Evolutionary conservation across 2,329 filamentous ascomycete genomes (phyloP).

Genomic region (Penicillium crustosum): DNA sequence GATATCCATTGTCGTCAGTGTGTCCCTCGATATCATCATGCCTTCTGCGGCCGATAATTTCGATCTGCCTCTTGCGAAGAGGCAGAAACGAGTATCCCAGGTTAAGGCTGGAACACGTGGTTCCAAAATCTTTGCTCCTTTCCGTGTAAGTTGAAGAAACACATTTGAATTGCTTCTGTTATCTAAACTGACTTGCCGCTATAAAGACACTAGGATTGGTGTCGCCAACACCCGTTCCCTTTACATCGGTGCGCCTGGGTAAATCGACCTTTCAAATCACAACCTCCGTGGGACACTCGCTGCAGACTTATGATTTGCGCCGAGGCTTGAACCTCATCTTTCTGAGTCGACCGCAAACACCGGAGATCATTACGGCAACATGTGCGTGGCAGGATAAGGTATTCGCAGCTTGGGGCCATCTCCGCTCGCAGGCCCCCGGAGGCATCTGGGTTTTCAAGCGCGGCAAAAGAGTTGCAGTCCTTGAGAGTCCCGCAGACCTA

Average conservation of each 20-base stretch:
- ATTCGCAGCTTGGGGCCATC: conserved; percentile 83
- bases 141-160: conserved; percentile 64
- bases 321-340: conserved; percentile 90
- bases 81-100: conserved; percentile 62
- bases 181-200: conserved; percentile 6
- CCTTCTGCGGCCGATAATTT: conserved; percentile 51
- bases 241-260: conserved; percentile 82
- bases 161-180: conserved; percentile 5
- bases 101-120: conserved; percentile 47
- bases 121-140: conserved; percentile 89
- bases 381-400: conserved; percentile 83
- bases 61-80: conserved; percentile 68
- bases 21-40: conserved; percentile 37
- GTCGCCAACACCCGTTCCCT: conserved; percentile 85
- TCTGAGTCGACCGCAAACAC: conserved; percentile 86
- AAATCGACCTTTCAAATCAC: conserved; percentile 98
- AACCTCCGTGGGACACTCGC: conserved; percentile 82
- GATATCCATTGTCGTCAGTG: not conserved
- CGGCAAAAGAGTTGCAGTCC: conserved; percentile 76
- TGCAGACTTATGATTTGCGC: conserved; percentile 95
- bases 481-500: conserved; percentile 64
- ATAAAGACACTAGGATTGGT: conserved; percentile 84
- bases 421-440: conserved; percentile 40
- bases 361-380: conserved; percentile 79
- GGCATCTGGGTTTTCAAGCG: conserved; percentile 92